Evolutionary conservation across 202 grass and related monocot species (phyloP).

Genomic region (Musa balbisiana): DNA sequence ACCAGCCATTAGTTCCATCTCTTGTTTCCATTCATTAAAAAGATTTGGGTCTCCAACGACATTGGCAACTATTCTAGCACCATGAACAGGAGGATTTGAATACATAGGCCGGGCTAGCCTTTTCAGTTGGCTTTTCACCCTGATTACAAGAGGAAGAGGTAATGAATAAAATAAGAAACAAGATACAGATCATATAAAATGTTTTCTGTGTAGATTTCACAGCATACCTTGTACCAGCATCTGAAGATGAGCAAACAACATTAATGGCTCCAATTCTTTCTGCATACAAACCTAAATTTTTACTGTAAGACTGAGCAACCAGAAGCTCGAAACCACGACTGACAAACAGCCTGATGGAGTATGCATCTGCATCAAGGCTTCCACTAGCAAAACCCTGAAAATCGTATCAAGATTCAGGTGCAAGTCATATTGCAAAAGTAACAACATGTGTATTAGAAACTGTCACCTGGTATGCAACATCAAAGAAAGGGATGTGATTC

Average conservation of each 20-base stretch:
- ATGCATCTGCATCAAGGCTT: conserved; percentile 95
- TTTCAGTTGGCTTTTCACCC: conserved; percentile 98
- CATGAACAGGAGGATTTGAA: conserved; percentile 84
- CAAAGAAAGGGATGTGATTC: conserved; percentile 85
- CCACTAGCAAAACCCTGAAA: conserved; percentile 89
- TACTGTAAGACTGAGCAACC: conserved; percentile 93
- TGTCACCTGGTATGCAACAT: conserved; percentile 91
- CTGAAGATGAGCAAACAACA: conserved; percentile 72
- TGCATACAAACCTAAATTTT: conserved; percentile 89
- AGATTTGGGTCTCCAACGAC: conserved; percentile 74
- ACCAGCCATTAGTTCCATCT: conserved; percentile 95
- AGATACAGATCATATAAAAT: neutral
- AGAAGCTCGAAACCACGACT: conserved; percentile 81
- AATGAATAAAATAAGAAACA: neutral
- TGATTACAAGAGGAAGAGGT: conserved; percentile 20
- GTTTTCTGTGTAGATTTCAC: conserved; percentile 4
- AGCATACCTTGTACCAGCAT: conserved; percentile 57
- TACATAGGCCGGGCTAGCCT: conserved; percentile 90
- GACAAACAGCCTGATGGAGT: conserved; percentile 80
- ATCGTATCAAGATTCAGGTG: conserved; percentile 3
- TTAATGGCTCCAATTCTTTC: conserved; percentile 92
- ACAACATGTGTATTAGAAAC: neutral
- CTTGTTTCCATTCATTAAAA: conserved; percentile 90
- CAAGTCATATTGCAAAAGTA: conserved; percentile 19
- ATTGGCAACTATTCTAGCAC: conserved; percentile 84